Conservation (phyloP, 2,329 filamentous ascomycete species). For the Scleromitrula shiraiana region DNA sequence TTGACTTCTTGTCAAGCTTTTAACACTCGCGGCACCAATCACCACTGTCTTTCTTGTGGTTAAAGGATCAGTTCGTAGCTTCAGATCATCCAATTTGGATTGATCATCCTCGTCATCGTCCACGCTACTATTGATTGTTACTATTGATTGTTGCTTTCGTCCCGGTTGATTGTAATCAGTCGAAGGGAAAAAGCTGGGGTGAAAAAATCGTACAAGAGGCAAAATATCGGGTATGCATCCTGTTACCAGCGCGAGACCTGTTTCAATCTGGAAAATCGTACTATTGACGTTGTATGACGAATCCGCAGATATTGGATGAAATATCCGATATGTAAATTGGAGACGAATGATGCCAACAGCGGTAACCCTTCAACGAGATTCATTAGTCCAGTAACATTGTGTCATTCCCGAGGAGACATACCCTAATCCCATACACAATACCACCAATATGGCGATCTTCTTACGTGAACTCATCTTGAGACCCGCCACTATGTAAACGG, state of each 20-base stretch:
- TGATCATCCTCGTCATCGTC: not conserved
- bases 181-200: not conserved
- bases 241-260: conserved; percentile 16
- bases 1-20: not conserved
- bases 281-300: conserved; percentile 13
- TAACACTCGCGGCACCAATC: not conserved
- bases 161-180: not conserved
- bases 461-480: conserved; percentile 13
- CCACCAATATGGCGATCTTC: conserved; percentile 12
- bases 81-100: not conserved
- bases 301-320: conserved; percentile 11
- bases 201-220: not conserved
- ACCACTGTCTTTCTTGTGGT: not conserved
- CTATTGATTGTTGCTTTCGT: not conserved
- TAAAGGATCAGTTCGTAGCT: not conserved
- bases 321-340: conserved; percentile 6
- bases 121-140: not conserved
- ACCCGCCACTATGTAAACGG: conserved; percentile 18
- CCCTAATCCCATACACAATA: conserved; percentile 12
- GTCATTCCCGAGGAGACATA: conserved; percentile 5
- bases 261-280: conserved; percentile 19
- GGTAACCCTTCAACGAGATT: conserved; percentile 11
- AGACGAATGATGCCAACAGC: conserved; percentile 15
- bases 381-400: not conserved
- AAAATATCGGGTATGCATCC: conserved; percentile 6